phyloP scores from a whole-genome alignment of 2,329 filamentous ascomycete species.

The Phaeosphaeria sp. region DNA sequence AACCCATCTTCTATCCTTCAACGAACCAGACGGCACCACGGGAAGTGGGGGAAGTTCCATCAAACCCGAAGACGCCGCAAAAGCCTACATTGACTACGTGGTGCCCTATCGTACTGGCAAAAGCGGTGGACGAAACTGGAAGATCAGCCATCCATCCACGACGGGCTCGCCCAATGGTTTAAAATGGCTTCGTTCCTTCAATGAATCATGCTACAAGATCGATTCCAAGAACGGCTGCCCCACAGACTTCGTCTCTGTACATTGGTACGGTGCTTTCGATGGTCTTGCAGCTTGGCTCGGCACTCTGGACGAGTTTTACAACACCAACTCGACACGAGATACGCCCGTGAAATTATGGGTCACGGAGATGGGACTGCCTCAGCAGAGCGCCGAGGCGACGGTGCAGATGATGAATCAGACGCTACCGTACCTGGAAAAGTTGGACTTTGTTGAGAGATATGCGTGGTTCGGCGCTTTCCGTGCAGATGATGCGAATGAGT shows the following conservation, averaged over 20 bases:
- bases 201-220: constrained; percentile 61
- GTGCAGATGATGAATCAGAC: constrained; percentile 74
- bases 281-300: constrained; percentile 72
- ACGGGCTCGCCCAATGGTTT: constrained; percentile 69
- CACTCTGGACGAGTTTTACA: constrained; percentile 60
- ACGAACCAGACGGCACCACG: constrained; percentile 73
- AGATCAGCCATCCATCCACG: constrained; percentile 72
- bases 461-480: constrained; percentile 47
- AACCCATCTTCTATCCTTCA: constrained; percentile 76
- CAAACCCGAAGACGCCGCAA: constrained; percentile 66
- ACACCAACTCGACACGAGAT: constrained; percentile 57
- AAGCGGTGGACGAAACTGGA: constrained; percentile 56
- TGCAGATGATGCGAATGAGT: constrained; percentile 41
- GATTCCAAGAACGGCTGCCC: constrained; percentile 52
- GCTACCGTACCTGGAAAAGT: constrained; percentile 70
- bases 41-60: constrained; percentile 69
- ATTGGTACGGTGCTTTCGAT: constrained; percentile 70
- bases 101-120: constrained; percentile 68
- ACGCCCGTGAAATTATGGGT: constrained; percentile 67
- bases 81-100: constrained; percentile 74
- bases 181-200: constrained; percentile 72
- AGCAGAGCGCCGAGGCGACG: constrained; percentile 63
- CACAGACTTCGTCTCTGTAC: constrained; percentile 59
- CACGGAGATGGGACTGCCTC: constrained; percentile 73
- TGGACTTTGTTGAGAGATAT: constrained; percentile 54